Percentiles rank a stretch among this genome's conserved stretches.
Evolutionary conservation across 306 rosid species (phyloP).

Genomic region (Quercus robur): DNA sequence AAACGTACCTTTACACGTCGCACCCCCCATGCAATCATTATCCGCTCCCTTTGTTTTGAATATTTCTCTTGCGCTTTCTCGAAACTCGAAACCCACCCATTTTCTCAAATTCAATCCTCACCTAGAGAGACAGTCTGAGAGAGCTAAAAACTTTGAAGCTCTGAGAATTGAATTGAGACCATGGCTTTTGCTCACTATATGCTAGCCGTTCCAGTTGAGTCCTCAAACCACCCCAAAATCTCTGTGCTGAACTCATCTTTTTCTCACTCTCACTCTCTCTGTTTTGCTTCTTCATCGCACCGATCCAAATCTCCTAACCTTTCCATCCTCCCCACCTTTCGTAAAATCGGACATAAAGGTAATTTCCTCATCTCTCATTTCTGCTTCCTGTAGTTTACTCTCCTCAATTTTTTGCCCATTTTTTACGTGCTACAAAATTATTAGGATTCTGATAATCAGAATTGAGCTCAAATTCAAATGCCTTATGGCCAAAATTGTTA

Average conservation of each 20-base stretch:
- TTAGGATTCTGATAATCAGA: neutral
- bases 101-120: neutral
- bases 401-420: neutral
- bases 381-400: neutral
- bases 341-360: conserved; percentile 34
- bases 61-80: conserved; percentile 7
- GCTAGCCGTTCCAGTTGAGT: conserved; percentile 32
- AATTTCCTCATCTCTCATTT: neutral
- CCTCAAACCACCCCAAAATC: conserved; percentile 19
- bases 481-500: too few relatives aligned
- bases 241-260: conserved; percentile 17
- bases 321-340: conserved; percentile 30
- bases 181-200: conserved; percentile 60
- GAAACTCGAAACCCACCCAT: conserved; percentile 17
- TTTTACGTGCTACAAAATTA: neutral
- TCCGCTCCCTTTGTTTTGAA: neutral
- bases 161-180: neutral
- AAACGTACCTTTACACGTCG: neutral
- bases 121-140: neutral
- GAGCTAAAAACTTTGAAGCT: neutral
- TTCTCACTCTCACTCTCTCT: conserved; percentile 15
- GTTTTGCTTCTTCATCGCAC: conserved; percentile 22
- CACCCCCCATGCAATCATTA: conserved; percentile 3
- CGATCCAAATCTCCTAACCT: conserved; percentile 25
- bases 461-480: neutral